A percentile compares a stretch with the other conserved stretches of the same genome.
Evolutionary conservation across 352 stramenopile genomes (phyloP).

Genomic region (Globisporangium splendens): DNA sequence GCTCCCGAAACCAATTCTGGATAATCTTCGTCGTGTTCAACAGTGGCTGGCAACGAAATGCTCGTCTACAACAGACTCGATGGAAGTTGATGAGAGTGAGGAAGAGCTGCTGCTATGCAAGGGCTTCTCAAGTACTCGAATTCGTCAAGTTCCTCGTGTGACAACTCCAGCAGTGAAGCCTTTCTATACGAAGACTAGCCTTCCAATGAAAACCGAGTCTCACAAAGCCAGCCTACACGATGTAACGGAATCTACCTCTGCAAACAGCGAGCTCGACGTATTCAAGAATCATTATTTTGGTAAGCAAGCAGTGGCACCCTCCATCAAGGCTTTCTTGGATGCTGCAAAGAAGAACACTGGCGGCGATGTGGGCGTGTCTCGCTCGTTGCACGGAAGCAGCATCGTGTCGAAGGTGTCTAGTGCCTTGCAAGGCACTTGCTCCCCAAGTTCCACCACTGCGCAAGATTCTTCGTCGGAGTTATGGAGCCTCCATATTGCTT

Average conservation of each 20-base stretch:
- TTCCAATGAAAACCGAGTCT: not conserved
- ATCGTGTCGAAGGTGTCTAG: not conserved
- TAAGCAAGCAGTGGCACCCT: not conserved
- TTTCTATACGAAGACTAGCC: constrained; percentile 1
- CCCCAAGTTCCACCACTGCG: not conserved
- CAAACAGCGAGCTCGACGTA: constrained; percentile 1
- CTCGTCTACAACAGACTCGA: constrained; percentile 9
- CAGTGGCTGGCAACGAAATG: constrained; percentile 26
- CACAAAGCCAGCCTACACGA: not conserved
- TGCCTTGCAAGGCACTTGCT: not conserved
- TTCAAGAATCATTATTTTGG: constrained; percentile 12
- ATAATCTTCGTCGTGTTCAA: constrained; percentile 22
- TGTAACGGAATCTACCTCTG: not conserved
- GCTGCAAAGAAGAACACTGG: not conserved
- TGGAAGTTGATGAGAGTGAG: constrained; percentile 20
- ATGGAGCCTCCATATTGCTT: constrained; percentile 42
- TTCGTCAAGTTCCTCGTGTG: constrained; percentile 3
- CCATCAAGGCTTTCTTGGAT: not conserved
- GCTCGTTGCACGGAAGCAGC: not conserved
- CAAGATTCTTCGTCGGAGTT: constrained; percentile 14
- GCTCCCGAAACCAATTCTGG: constrained; percentile 7
- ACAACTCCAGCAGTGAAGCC: not conserved
- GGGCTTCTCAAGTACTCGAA: constrained; percentile 32
- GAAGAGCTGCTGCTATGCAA: constrained; percentile 37
- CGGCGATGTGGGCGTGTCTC: not conserved